phyloP scores from a whole-genome alignment of 257 asterid genomes.

The Avicennia marina region DNA sequence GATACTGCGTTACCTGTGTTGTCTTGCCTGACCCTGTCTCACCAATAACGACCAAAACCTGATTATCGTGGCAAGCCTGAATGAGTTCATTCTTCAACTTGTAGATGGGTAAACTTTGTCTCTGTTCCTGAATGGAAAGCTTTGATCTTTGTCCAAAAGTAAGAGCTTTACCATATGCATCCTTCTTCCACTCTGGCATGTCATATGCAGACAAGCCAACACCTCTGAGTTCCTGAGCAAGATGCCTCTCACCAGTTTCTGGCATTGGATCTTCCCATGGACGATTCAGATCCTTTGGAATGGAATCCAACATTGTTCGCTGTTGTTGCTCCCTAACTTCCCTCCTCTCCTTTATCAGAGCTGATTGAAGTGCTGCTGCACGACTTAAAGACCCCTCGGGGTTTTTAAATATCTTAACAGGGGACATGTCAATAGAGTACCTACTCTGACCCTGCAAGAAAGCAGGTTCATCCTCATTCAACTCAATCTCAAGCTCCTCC shows the following conservation, averaged over 20 bases:
- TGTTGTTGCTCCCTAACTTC: slow-evolving; percentile 97
- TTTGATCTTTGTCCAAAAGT: slow-evolving; percentile 94
- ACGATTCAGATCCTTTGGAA: slow-evolving; percentile 92
- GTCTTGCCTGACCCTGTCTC: slow-evolving; percentile 98
- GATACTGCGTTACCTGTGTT: slow-evolving; percentile 90
- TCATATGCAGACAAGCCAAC: slow-evolving; percentile 96
- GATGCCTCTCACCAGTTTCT: slow-evolving; percentile 95
- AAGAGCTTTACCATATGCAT: slow-evolving; percentile 84
- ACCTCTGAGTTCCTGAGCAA: slow-evolving; percentile 94
- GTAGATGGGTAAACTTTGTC: slow-evolving; percentile 80
- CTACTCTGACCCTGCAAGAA: slow-evolving; percentile 87
- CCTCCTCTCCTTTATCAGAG: slow-evolving; percentile 86
- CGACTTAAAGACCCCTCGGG: slow-evolving; percentile 95
- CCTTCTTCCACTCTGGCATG: slow-evolving; percentile 98
- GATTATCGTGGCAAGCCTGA: slow-evolving; percentile 87
- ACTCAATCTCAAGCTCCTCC: slow-evolving; percentile 89
- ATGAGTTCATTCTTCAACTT: slow-evolving; percentile 79
- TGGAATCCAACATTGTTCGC: slow-evolving; percentile 89
- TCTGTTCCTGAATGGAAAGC: slow-evolving; percentile 90
- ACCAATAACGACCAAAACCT: slow-evolving; percentile 90
- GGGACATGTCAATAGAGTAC: slow-evolving; percentile 80
- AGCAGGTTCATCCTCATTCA: slow-evolving; percentile 89
- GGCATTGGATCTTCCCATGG: slow-evolving; percentile 99
- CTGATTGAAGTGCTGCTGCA: slow-evolving; percentile 93
- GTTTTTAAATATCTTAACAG: slow-evolving; percentile 89